Evolutionary conservation across 805 yeast genomes (phyloP).

Genomic region (Danielozyma ontarioensis): DNA sequence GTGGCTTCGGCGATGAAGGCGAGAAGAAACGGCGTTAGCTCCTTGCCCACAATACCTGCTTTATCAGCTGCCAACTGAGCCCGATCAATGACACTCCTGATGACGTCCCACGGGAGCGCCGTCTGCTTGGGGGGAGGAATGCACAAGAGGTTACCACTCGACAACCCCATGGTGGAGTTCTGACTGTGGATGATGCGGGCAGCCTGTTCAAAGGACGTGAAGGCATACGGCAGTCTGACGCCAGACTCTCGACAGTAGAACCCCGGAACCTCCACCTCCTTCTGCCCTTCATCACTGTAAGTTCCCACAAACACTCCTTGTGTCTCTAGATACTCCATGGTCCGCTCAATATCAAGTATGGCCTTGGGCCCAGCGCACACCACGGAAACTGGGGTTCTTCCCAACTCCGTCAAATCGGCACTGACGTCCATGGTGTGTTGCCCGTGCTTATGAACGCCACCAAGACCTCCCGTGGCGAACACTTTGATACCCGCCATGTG

Average conservation of each 20-base stretch:
- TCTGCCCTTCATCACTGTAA: constrained; percentile 43
- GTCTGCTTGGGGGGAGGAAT: constrained; percentile 69
- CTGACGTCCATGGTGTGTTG: constrained; percentile 73
- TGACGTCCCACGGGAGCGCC: constrained; percentile 52
- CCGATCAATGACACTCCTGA: constrained; percentile 49
- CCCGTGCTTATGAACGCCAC: constrained; percentile 85
- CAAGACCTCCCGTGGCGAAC: constrained; percentile 91
- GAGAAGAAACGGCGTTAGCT: constrained; percentile 73
- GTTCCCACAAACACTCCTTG: constrained; percentile 88
- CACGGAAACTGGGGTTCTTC: constrained; percentile 81
- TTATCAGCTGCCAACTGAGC: constrained; percentile 55
- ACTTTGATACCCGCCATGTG: constrained; percentile 71
- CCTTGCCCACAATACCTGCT: constrained; percentile 60
- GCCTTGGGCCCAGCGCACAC: constrained; percentile 91
- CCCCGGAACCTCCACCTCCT: constrained; percentile 58
- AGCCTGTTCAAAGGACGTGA: constrained; percentile 49
- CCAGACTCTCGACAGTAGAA: constrained; percentile 78
- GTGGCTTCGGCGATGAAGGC: constrained; percentile 62
- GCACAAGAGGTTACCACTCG: constrained; percentile 73
- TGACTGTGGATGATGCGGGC: constrained; percentile 54
- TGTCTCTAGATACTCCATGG: constrained; percentile 84
- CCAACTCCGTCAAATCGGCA: constrained; percentile 82
- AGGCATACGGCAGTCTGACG: constrained; percentile 60
- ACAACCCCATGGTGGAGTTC: constrained; percentile 41
- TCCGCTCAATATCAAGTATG: constrained; percentile 71